phyloP scores from a whole-genome alignment of 2,329 filamentous ascomycete genomes.

The Diplocarpon mali region DNA sequence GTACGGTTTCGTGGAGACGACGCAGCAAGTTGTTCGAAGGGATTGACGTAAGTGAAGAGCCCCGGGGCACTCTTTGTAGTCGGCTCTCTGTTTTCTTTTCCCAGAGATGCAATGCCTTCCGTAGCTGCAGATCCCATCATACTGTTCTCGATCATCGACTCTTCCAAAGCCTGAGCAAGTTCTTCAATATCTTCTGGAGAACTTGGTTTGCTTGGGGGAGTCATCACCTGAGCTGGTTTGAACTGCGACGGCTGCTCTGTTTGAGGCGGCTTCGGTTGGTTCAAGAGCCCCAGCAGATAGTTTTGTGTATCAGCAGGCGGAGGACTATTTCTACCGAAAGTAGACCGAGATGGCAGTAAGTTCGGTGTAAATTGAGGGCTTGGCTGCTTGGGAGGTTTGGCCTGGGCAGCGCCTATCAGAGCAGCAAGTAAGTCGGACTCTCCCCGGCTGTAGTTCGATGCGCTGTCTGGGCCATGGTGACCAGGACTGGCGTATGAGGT shows the following conservation, averaged over 20 bases:
- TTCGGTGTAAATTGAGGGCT: conserved; percentile 19
- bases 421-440: conserved; percentile 25
- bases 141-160: conserved; percentile 32
- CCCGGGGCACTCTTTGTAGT: conserved; percentile 17
- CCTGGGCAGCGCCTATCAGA: conserved; percentile 22
- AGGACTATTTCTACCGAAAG: conserved; percentile 35
- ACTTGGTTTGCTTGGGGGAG: conserved; percentile 31
- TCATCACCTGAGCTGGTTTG: conserved; percentile 23
- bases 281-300: conserved; percentile 76
- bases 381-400: conserved; percentile 19
- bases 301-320: conserved; percentile 65
- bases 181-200: conserved; percentile 27
- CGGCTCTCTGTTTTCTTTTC: conserved; percentile 17
- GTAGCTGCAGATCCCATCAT: conserved; percentile 21
- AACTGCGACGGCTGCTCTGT: conserved; percentile 30
- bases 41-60: conserved; percentile 60
- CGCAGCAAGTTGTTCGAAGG: conserved; percentile 58
- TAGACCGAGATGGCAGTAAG: conserved; percentile 16
- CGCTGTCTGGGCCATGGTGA: conserved; percentile 12
- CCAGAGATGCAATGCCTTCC: conserved; percentile 12
- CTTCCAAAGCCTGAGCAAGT: conserved; percentile 33
- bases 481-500: conserved; percentile 19
- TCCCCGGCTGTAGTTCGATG: conserved; percentile 14
- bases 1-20: conserved; percentile 51
- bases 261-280: conserved; percentile 60